Evolutionary conservation across 768 basidiomycete genomes (phyloP).

Genomic region (Lactifluus hygrophoroides): DNA sequence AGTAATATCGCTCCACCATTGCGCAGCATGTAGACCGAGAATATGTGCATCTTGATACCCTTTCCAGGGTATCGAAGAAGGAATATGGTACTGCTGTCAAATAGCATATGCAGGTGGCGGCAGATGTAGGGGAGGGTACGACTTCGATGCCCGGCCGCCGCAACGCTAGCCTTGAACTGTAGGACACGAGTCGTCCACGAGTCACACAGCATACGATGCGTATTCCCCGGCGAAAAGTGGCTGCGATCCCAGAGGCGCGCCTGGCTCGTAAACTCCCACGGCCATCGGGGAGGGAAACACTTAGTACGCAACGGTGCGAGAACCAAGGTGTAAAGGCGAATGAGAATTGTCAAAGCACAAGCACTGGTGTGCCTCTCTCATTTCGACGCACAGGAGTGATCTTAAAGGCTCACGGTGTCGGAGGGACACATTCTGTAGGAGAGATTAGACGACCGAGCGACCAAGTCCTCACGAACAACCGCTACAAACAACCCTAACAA

Average conservation of each 20-base stretch:
- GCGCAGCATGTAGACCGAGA: background rate
- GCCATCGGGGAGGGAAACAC: background rate
- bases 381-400: no score
- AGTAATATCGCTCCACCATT: no score
- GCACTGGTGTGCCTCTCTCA: no score
- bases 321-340: background rate
- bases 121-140: background rate
- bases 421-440: background rate
- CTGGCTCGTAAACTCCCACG: background rate
- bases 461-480: background rate
- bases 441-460: background rate
- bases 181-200: background rate
- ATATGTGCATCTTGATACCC: no score
- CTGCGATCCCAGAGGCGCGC: background rate
- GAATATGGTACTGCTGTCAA: background rate
- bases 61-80: no score
- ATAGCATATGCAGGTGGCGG: background rate
- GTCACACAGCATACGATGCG: background rate
- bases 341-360: no score
- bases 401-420: no score
- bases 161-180: background rate
- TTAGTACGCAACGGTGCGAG: background rate
- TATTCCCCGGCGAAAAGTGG: background rate
- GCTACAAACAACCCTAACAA: background rate
- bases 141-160: background rate